Evolutionary conservation across 164 flowering plant genomes (phyloP).

Genomic region (Sedum album): DNA sequence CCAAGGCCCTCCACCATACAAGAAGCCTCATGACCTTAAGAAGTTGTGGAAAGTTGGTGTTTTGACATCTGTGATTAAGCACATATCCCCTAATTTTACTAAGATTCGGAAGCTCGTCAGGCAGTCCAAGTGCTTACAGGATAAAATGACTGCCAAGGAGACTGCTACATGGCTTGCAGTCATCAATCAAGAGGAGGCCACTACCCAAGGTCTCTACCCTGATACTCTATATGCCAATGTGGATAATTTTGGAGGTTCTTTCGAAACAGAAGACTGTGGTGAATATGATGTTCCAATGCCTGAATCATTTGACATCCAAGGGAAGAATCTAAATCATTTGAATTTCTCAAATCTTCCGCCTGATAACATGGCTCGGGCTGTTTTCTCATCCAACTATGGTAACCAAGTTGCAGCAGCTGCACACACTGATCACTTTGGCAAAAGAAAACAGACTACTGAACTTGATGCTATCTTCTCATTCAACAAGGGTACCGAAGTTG

Average conservation of each 20-base stretch:
- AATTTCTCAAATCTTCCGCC: background rate
- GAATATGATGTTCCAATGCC: background rate
- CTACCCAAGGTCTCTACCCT: background rate
- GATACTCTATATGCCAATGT: background rate
- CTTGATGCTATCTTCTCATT: background rate
- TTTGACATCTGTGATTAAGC: background rate
- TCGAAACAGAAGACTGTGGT: background rate
- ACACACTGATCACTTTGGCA: background rate
- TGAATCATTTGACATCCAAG: background rate
- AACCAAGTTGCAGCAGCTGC: background rate
- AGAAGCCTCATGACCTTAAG: background rate
- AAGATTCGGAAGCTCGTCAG: background rate
- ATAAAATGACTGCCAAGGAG: background rate
- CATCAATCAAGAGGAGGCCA: constrained; percentile 1
- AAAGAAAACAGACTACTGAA: background rate
- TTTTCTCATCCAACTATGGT: background rate
- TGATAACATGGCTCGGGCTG: background rate
- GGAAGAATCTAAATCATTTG: background rate
- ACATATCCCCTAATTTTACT: background rate
- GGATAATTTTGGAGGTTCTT: background rate
- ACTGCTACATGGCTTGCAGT: background rate
- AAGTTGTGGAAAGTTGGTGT: background rate
- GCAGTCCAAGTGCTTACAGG: background rate
- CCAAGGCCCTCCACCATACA: background rate
- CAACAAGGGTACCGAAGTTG: background rate